These are phyloP conservation scores for Clarireedia sp. DNA, from an alignment of 2,329 filamentous ascomycete genomes.

Conservation along the genomic window DNA sequence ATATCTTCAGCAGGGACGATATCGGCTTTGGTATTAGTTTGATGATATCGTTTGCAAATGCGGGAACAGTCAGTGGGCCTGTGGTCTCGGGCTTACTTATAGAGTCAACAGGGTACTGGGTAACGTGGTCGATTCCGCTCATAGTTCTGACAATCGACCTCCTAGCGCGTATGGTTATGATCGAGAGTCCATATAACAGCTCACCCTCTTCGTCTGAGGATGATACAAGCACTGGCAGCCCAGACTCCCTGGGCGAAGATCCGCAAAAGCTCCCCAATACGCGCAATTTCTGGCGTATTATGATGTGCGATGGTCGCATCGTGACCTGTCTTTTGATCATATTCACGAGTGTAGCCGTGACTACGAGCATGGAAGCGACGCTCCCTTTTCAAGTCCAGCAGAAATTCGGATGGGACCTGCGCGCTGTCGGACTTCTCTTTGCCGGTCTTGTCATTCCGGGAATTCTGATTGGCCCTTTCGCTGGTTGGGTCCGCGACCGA, in stretches of 20 bases:
- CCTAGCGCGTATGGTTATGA: not conserved
- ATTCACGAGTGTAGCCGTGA: not conserved
- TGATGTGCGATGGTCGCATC: not conserved
- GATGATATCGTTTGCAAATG: not conserved
- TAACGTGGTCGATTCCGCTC: not conserved
- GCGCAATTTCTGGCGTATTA: not conserved
- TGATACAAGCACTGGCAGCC: not conserved
- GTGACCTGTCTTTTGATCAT: not conserved
- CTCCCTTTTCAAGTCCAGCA: not conserved
- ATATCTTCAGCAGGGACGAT: not conserved
- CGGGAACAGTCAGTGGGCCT: not conserved
- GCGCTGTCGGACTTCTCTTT: not conserved
- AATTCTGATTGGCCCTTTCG: not conserved
- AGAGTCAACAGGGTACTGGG: not conserved
- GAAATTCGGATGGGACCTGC: not conserved
- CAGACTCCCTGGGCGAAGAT: not conserved
- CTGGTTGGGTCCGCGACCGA: not conserved
- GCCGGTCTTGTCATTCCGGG: not conserved
- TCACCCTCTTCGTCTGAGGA: not conserved
- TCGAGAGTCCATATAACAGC: not conserved
- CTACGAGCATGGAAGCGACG: not conserved
- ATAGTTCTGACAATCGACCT: not conserved
- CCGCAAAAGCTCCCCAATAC: not conserved
- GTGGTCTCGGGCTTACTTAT: not conserved
- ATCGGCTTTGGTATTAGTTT: not conserved